Conservation (phyloP, 2,329 filamentous ascomycete genomes). For the Shiraia sp. region DNA sequence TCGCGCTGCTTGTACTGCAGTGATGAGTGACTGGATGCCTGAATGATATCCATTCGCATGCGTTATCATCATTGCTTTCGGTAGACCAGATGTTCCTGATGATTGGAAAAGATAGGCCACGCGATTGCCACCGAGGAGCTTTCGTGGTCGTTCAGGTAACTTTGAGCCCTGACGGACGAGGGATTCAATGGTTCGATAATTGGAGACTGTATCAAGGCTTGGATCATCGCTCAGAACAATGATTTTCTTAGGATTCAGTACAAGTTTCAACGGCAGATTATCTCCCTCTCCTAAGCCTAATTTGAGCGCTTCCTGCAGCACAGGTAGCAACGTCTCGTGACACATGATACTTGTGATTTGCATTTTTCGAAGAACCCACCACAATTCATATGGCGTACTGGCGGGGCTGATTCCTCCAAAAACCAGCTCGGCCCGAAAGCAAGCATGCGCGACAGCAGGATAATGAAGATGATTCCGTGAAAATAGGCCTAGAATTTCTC, state of each 20-base stretch:
- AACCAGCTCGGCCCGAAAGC: slow-evolving; percentile 32
- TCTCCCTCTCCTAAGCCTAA: slow-evolving; percentile 29
- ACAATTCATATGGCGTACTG: slow-evolving; percentile 36
- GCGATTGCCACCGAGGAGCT: slow-evolving; percentile 26
- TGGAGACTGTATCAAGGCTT: slow-evolving; percentile 17
- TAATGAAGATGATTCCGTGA: slow-evolving; percentile 37
- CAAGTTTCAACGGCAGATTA: slow-evolving; percentile 20
- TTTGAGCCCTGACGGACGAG: slow-evolving; percentile 24
- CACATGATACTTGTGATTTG: slow-evolving; percentile 33
- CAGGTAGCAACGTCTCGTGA: slow-evolving; percentile 32
- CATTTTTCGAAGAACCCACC: slow-evolving; percentile 40
- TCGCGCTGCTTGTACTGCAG: slow-evolving; percentile 22
- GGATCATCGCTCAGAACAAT: slow-evolving; percentile 31
- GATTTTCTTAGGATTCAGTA: slow-evolving; percentile 27
- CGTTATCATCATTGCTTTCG: slow-evolving; percentile 41
- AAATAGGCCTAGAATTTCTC: slow-evolving; percentile 35
- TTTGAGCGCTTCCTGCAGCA: slow-evolving; percentile 28
- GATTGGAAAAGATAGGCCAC: slow-evolving; percentile 38
- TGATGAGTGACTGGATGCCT: slow-evolving; percentile 31
- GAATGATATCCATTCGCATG: slow-evolving; percentile 33
- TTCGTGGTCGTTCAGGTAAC: slow-evolving; percentile 21
- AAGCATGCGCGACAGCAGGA: slow-evolving; percentile 35
- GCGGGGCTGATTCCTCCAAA: slow-evolving; percentile 39
- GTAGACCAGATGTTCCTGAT: slow-evolving; percentile 34
- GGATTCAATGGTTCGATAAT: slow-evolving; percentile 28